Base-by-base conservation (phyloP, 2,329 filamentous ascomycete genomes). In the Trichoderma sp. region DNA sequence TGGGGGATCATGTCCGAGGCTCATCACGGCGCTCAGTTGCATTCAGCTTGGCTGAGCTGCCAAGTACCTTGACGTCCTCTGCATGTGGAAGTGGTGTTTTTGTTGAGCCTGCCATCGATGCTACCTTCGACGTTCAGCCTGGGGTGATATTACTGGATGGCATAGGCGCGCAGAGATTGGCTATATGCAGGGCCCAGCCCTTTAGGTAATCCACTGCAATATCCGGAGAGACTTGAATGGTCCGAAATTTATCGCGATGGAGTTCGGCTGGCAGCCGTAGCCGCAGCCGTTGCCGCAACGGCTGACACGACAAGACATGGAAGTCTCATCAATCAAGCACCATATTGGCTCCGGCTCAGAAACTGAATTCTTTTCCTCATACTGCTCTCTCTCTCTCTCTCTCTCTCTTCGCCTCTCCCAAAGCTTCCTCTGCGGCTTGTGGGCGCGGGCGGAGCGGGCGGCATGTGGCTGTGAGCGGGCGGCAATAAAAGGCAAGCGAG, bases 171-270 rank as follows among this genome's bases (percentile, higher is more conserved):
- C 35, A 59, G 29, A 59, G 37, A 59, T 67, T 59, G 63, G 63
- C 40, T 21, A 24, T 35, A 52, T 58, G 55, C 53, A 67, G 63
- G 63, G 63, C 55, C 63, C 53, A 58, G 62, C 62, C 62, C 62
- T 66, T 66, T 57, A 24, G 53, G 52, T 47, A 56, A 66, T 66
- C 62, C 62, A 66, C 62, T 35, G 62, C 52, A 37, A 64, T 24
- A 21, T 31, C 43, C 13, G 43, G 29, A 62, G 40, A 33, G 27
- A 31, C 40, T 53, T 63, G 60, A 62, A n/a, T 52, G 43, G 59
- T 43, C 43, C 24, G 27, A 55, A 14, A 19, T 16, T 31, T 52
- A 52, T 55, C 61, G 43, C 31, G 31, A 56, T 43, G 61, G 21
- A 40, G 14, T 24, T 24, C 43, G 47, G 47, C n/a, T n/a, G 21